These are phyloP conservation scores for Rhodotorula sp. DNA, from an alignment of 1,284 basidiomycete genomes.

Conservation along the genomic window DNA sequence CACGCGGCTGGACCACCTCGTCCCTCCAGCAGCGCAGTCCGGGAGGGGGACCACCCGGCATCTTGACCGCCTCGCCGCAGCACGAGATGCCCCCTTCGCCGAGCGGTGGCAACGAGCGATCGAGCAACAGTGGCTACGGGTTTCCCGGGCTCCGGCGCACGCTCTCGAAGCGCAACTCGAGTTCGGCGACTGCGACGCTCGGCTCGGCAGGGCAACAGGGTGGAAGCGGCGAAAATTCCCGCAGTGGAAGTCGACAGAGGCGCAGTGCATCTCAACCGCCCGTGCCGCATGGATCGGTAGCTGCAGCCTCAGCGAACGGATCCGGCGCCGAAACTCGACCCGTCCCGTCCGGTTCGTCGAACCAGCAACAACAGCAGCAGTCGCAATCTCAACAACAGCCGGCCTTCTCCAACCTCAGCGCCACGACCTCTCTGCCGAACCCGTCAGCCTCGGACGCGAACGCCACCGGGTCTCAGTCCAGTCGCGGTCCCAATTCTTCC, in stretches of 20 bases:
- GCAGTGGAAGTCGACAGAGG: constrained; percentile 1
- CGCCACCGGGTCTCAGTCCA: constrained; percentile 29
- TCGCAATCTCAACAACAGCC: background rate
- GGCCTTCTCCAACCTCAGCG: constrained; percentile 9
- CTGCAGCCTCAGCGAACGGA: background rate
- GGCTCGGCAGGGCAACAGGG: background rate
- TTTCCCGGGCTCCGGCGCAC: constrained; percentile 36
- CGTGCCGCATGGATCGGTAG: background rate
- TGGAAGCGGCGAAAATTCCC: background rate
- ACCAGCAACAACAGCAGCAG: background rate
- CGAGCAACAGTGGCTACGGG: constrained; percentile 26
- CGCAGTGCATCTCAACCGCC: constrained; percentile 38
- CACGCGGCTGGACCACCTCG: constrained; percentile 24
- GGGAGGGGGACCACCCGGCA: background rate
- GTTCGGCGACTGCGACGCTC: background rate
- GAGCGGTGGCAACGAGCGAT: constrained; percentile 8
- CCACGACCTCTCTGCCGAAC: constrained; percentile 15
- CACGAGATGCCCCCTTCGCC: constrained; percentile 33
- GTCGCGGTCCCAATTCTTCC: no score
- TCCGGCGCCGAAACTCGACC: background rate
- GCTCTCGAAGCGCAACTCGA: constrained; percentile 29
- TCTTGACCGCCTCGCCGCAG: constrained; percentile 19
- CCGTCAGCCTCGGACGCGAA: constrained; percentile 7
- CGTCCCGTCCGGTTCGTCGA: background rate
- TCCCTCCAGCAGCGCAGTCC: constrained; percentile 21